These are phyloP conservation scores for Chaetomium olivaceum DNA, from an alignment of 2,329 filamentous ascomycete genomes.

Conservation along the genomic window DNA sequence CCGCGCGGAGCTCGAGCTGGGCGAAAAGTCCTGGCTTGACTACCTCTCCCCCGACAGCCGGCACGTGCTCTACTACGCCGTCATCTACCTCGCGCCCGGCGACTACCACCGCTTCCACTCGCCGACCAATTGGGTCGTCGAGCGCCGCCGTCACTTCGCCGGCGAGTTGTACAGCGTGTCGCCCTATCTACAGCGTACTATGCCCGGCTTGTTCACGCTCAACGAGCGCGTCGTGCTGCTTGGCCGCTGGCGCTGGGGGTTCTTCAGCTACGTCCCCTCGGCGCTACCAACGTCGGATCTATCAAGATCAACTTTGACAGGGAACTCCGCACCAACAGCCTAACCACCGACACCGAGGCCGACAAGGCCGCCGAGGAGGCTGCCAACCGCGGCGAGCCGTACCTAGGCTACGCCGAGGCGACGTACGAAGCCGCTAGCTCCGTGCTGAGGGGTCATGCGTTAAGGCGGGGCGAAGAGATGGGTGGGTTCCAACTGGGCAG, in stretches of 20 bases:
- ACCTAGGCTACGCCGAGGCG: conserved; percentile 90
- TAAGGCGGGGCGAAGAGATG: conserved; percentile 92
- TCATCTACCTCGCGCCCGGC: conserved; percentile 93
- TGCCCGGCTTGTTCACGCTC: conserved; percentile 92
- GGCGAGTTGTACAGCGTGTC: conserved; percentile 95
- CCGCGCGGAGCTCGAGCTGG: conserved; percentile 75
- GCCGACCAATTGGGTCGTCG: conserved; percentile 91
- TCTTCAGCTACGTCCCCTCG: conserved; percentile 94
- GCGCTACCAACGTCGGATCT: conserved; percentile 94
- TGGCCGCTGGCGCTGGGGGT: conserved; percentile 93
- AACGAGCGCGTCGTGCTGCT: conserved; percentile 95
- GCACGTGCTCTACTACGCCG: conserved; percentile 85
- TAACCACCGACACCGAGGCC: conserved; percentile 89
- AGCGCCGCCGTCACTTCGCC: conserved; percentile 93
- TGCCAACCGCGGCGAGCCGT: conserved; percentile 71
- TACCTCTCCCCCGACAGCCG: conserved; percentile 61
- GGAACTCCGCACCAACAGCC: conserved; percentile 87
- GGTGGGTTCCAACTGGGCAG: conserved; percentile 95
- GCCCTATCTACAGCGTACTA: conserved; percentile 87
- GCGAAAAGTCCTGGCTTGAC: conserved; percentile 69
- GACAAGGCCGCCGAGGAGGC: conserved; percentile 83
- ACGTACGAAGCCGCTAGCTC: conserved; percentile 77
- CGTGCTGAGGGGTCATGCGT: conserved; percentile 77
- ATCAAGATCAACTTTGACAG: conserved; percentile 97
- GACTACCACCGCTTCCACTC: conserved; percentile 99